A percentile compares a stretch with the other conserved stretches of the same genome.
phyloP scores from a whole-genome alignment of 2,329 filamentous ascomycete genomes.

The Orbilia quercus region DNA sequence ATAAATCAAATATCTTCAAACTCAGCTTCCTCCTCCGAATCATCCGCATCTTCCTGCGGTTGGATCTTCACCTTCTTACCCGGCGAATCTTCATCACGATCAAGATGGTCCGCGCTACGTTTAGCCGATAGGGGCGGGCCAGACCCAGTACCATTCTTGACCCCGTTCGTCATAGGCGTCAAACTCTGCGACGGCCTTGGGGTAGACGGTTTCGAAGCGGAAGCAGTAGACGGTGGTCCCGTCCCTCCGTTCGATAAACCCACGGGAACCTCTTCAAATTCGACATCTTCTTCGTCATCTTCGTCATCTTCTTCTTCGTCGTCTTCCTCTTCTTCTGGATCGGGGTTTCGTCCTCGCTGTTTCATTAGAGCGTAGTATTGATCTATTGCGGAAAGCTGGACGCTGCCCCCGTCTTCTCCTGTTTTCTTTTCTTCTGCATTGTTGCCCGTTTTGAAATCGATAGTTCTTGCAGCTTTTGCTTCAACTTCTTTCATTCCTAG shows the following conservation, averaged over 20 bases:
- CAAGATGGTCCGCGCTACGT: conserved; percentile 47
- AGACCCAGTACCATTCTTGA: conserved; percentile 21
- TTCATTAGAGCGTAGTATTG: conserved; percentile 59
- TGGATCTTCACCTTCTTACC: conserved; percentile 65
- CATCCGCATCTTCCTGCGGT: conserved; percentile 57
- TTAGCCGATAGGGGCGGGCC: conserved; percentile 32
- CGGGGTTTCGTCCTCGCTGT: conserved; percentile 64
- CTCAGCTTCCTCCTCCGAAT: conserved; percentile 60
- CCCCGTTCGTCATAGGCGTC: conserved; percentile 33
- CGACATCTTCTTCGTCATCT: conserved; percentile 62
- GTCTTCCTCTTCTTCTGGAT: conserved; percentile 64
- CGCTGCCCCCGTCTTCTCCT: conserved; percentile 51
- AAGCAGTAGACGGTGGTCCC: conserved; percentile 62
- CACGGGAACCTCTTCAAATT: conserved; percentile 65
- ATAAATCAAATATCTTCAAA: conserved; percentile 59
- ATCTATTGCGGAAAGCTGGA: conserved; percentile 59
- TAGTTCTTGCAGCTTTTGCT: conserved; percentile 58
- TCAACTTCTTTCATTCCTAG: conserved; percentile 59
- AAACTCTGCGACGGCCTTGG: conserved; percentile 46
- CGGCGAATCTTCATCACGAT: conserved; percentile 61
- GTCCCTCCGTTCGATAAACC: conserved; percentile 61
- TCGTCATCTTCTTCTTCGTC: conserved; percentile 66
- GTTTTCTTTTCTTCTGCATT: conserved; percentile 57
- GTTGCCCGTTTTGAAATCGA: conserved; percentile 59
- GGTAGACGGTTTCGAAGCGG: conserved; percentile 59